phyloP scores from a whole-genome alignment of 2,329 filamentous ascomycete genomes.

The Alternaria ventricosa region DNA sequence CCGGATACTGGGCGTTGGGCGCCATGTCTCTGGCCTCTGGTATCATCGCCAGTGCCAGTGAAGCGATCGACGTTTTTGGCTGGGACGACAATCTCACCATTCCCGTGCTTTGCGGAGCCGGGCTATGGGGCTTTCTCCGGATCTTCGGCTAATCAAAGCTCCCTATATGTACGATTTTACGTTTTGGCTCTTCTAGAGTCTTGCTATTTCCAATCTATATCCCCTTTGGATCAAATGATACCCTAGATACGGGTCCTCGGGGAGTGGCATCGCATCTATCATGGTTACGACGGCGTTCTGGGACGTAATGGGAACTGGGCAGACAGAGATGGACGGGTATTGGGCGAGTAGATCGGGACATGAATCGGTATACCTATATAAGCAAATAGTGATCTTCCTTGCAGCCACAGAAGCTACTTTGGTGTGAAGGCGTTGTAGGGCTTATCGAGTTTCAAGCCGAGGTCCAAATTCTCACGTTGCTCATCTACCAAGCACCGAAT shows the following conservation, averaged over 20 bases:
- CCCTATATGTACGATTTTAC: neutral
- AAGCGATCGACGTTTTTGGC: conserved; percentile 88
- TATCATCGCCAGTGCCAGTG: conserved; percentile 85
- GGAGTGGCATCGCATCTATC: conserved; percentile 6
- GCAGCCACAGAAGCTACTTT: conserved; percentile 16
- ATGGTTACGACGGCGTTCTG: conserved; percentile 14
- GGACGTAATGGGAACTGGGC: conserved; percentile 1
- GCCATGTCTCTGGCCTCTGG: conserved; percentile 87
- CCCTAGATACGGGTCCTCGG: conserved; percentile 16
- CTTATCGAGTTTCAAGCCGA: conserved; percentile 29
- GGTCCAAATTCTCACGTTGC: conserved; percentile 6
- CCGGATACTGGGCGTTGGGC: conserved; percentile 75
- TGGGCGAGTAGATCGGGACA: neutral
- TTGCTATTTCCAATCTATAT: conserved; percentile 9
- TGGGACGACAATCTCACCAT: conserved; percentile 99
- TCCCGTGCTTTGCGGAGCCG: conserved; percentile 85
- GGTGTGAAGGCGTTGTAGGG: conserved; percentile 18
- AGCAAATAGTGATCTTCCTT: conserved; percentile 9
- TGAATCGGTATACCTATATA: neutral
- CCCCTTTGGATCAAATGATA: conserved; percentile 16
- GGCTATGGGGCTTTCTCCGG: conserved; percentile 90
- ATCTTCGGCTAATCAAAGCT: conserved; percentile 66
- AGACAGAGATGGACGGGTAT: neutral
- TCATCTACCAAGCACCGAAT: conserved; percentile 10
- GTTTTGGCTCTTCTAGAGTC: conserved; percentile 16